phyloP scores from a whole-genome alignment of 192 early-diverging fungal genomes.

The Linnemannia exigua region DNA sequence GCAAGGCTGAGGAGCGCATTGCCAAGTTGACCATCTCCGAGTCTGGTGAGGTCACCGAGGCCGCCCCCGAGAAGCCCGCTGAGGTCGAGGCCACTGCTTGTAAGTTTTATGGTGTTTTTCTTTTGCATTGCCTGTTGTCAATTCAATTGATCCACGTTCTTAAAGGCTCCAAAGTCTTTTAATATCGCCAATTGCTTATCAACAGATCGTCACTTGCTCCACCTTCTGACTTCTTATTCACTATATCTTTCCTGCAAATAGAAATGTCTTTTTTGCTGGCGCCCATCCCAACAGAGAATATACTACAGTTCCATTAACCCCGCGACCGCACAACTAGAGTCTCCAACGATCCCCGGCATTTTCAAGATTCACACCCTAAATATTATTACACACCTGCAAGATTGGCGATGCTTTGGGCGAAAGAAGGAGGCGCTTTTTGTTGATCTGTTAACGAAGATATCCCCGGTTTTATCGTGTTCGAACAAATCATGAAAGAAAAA shows the following conservation, averaged over 20 bases:
- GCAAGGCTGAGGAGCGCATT: conserved; percentile 88
- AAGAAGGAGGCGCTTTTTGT: conserved; percentile 10
- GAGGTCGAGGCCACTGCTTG: conserved; percentile 41
- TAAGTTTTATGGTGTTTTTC: conserved; percentile 2
- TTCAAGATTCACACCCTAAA: not conserved
- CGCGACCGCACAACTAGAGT: conserved; percentile 34
- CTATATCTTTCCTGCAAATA: not conserved
- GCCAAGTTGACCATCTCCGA: conserved; percentile 59
- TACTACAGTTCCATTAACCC: conserved; percentile 14
- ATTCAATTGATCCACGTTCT: too few species aligned
- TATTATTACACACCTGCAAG: not conserved
- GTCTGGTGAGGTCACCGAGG: conserved; percentile 19
- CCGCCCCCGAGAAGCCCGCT: conserved; percentile 29
- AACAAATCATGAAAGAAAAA: conserved; percentile 24
- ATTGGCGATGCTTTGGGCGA: not conserved
- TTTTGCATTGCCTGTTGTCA: too few species aligned
- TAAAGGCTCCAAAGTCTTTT: too few species aligned
- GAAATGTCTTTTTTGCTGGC: conserved; percentile 4
- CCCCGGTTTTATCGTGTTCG: conserved; percentile 44
- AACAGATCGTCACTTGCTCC: not conserved
- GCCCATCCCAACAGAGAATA: conserved; percentile 22
- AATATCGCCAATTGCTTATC: not conserved
- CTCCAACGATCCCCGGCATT: conserved; percentile 3
- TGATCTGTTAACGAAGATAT: conserved; percentile 56
- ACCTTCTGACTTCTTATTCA: not conserved